Conservation (phyloP, 179 eudicot genomes). For the Camellia oleifera region DNA sequence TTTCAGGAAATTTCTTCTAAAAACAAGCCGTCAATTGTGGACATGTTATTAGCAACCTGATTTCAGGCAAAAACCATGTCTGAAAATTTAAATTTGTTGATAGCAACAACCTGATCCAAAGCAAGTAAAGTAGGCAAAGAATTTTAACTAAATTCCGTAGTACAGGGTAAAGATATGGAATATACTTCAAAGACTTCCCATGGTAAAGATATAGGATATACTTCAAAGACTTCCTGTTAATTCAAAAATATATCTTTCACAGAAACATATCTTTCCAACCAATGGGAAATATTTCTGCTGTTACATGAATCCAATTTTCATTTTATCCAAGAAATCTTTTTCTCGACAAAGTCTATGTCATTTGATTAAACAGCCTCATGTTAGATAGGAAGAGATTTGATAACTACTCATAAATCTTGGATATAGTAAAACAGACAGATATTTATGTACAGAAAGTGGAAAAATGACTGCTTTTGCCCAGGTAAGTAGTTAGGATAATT, state of each 20-base stretch:
- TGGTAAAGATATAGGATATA: neutral
- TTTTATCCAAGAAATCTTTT: no score
- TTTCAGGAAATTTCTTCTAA: neutral
- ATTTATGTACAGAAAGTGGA: neutral
- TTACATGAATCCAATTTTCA: no score
- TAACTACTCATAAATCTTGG: no score
- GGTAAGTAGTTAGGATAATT: neutral
- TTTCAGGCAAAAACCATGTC: neutral
- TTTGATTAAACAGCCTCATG: no score
- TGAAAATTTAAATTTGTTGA: neutral
- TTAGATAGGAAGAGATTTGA: no score
- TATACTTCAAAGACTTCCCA: neutral
- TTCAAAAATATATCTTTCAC: neutral
- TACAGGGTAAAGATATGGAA: no score
- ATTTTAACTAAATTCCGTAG: neutral
- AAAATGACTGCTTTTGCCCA: neutral
- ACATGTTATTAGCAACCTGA: neutral
- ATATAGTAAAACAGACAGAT: no score
- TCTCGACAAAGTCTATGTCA: no score
- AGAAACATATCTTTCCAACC: no score
- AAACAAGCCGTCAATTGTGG: neutral
- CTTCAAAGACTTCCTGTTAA: neutral
- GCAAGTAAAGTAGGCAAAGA: neutral
- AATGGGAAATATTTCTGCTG: no score
- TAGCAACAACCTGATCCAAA: neutral